Percentiles rank a stretch among this genome's conserved stretches.
These are phyloP conservation scores for Phytophthora nicotianae DNA, from an alignment of 352 stramenopile species.

Conservation along the genomic window DNA sequence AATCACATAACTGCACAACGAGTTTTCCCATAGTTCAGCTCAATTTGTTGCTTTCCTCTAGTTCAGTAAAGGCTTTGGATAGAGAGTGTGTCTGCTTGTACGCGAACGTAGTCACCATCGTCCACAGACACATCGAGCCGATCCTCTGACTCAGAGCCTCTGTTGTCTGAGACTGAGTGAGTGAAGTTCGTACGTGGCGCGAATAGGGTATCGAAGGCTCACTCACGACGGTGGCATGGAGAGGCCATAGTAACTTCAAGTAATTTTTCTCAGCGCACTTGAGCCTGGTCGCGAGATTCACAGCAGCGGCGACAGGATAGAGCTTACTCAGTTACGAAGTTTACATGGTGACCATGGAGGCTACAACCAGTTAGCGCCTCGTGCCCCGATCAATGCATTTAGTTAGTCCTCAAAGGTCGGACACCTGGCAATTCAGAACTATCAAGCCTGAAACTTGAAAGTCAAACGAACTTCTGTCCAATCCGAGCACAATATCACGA, in stretches of 20 bases:
- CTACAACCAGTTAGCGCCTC: neutral
- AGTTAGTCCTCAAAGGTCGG: neutral
- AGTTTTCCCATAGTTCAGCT: neutral
- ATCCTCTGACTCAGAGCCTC: slow-evolving; percentile 10
- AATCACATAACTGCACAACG: neutral
- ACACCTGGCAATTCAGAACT: neutral
- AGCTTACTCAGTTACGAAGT: no score
- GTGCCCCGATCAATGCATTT: neutral
- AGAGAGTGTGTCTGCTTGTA: neutral
- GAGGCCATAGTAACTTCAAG: slow-evolving; percentile 39
- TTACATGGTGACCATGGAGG: neutral
- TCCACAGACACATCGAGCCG: neutral
- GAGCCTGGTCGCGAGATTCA: slow-evolving; percentile 16
- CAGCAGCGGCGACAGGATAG: neutral
- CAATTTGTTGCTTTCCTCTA: neutral
- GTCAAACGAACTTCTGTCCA: slow-evolving; percentile 13
- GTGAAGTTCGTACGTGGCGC: slow-evolving; percentile 34
- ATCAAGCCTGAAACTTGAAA: slow-evolving; percentile 4
- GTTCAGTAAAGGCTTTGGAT: neutral
- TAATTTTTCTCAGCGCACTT: slow-evolving; percentile 33
- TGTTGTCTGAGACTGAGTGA: slow-evolving; percentile 6
- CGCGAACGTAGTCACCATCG: slow-evolving; percentile 9
- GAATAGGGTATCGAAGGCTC: slow-evolving; percentile 25
- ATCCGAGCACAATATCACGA: slow-evolving; percentile 5
- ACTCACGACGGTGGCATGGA: slow-evolving; percentile 16